Percentiles rank a stretch among this genome's conserved stretches.
These are phyloP conservation scores for Bifiguratus adelaidae DNA, from an alignment of 192 early-diverging fungal species.

Conservation along the genomic window DNA sequence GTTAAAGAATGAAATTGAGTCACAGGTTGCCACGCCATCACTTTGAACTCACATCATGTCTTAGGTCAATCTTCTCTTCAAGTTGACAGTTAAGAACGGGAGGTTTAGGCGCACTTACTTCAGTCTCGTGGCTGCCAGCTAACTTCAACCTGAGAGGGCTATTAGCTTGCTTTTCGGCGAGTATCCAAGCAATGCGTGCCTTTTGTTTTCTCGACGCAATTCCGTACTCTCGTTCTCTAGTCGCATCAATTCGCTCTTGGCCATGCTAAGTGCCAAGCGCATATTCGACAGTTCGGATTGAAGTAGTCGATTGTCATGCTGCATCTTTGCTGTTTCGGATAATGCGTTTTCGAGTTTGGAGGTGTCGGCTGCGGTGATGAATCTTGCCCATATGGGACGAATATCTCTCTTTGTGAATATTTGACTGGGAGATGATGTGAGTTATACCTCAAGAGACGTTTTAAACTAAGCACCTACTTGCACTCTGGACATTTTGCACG, in stretches of 20 bases:
- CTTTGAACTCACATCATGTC: too few species aligned
- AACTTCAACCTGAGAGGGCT: too few species aligned
- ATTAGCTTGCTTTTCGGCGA: too few species aligned
- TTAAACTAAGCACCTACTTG: conserved; percentile 14
- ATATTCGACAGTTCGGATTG: conserved; percentile 11
- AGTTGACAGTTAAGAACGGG: too few species aligned
- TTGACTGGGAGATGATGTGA: neutral
- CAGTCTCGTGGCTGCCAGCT: too few species aligned
- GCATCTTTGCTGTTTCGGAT: conserved; percentile 5
- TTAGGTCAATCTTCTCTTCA: too few species aligned
- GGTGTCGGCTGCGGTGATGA: conserved; percentile 14
- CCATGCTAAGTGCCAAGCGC: conserved; percentile 16
- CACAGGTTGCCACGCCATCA: too few species aligned
- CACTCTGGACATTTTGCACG: conserved; percentile 22
- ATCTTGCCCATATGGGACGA: conserved; percentile 21
- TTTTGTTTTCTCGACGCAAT: too few species aligned
- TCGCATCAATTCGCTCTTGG: conserved; percentile 9
- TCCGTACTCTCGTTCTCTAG: conserved; percentile 14
- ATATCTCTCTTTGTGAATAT: conserved; percentile 12
- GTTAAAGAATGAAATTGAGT: too few species aligned
- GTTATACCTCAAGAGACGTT: neutral
- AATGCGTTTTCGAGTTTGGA: conserved; percentile 12
- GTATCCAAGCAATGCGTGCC: too few species aligned
- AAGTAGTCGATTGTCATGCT: conserved; percentile 1
- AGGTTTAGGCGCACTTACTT: too few species aligned